Base-by-base conservation (phyloP, 1,139 yeast genomes). In the Magnusiomyces suaveolens region DNA sequence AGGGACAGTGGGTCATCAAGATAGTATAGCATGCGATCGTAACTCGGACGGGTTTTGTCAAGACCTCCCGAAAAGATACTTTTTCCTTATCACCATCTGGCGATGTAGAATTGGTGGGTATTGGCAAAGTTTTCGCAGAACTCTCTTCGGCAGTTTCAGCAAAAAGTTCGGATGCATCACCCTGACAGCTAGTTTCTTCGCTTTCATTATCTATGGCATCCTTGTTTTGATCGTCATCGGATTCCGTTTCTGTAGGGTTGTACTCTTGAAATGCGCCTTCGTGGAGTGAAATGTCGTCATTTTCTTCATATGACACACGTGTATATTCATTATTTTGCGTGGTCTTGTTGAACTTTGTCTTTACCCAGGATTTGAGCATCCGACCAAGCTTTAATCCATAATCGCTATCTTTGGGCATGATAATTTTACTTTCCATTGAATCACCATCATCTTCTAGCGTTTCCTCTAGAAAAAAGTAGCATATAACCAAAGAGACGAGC, bases 381-480 rank as follows among this genome's bases (percentile, higher is more conserved):
- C 16, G 6, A 14, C 43, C 43, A 4, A n/a, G 20, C 18, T 38
- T 38, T n/a, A 38, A 38, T n/a, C 43, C 43, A 4, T 6, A 8
- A n/a, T 38, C 43, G 8, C 20, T 38, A 8, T 38, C 43, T 18
- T 38, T 38, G 18, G 43, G 20, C 16, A 38, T 10, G 6, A 29
- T 29, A 29, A 29, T 29, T 29, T 29, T 29, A 29, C 36, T 29
- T 29, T 29, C 36, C 12, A 6, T 29, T 4, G 20, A n/a, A 6
- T 10, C 18, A 10, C 18, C 20, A 14, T 38, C 20, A 38, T n/a
- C 43, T 14, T 38, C 43, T 38, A 38, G 43, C 0, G 86, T 80
- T 64, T 82, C 87, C 63, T 81, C 83, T 43, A 82, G 64, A 61
- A 81, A 81, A 43, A 82, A 71, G 43, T 75, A 64, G 12, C 70